Evolutionary conservation across 1,284 basidiomycete species (phyloP).

Genomic region (Schizophyllum amplum): DNA sequence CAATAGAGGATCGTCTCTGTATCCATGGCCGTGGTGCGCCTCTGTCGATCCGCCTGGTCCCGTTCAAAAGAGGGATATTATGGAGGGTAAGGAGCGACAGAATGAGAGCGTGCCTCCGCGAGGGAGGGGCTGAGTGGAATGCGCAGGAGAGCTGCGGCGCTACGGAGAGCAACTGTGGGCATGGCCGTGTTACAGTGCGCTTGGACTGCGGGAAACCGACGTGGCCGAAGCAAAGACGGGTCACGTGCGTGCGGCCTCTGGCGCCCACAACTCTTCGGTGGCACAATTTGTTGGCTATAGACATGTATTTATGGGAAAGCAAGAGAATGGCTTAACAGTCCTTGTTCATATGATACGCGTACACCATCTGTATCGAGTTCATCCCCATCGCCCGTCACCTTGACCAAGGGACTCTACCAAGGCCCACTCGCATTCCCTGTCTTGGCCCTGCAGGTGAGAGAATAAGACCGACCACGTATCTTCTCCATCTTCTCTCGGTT

Average conservation of each 20-base stretch:
- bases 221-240: neutral
- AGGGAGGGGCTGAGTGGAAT: neutral
- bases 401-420: slow-evolving; percentile 38
- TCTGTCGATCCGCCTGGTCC: too few relatives aligned
- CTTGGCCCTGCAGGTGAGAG: slow-evolving; percentile 14
- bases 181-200: neutral
- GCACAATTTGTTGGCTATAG: too few relatives aligned
- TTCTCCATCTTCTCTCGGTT: slow-evolving; percentile 29
- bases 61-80: neutral
- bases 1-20: slow-evolving; percentile 27
- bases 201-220: neutral
- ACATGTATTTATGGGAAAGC: too few relatives aligned
- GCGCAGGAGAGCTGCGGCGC: neutral
- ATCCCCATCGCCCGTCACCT: slow-evolving; percentile 47
- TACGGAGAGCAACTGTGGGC: neutral
- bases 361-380: too few relatives aligned
- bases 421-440: slow-evolving; percentile 22
- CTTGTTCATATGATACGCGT: too few relatives aligned
- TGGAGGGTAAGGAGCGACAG: neutral
- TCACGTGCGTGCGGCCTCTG: neutral
- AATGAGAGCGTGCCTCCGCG: neutral
- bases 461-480: slow-evolving; percentile 41
- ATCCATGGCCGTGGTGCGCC: slow-evolving; percentile 26
- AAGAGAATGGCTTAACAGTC: too few relatives aligned
- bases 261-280: neutral